Evolutionary conservation across 331 rosid genomes (phyloP).

Genomic region (Quercus phellos): DNA sequence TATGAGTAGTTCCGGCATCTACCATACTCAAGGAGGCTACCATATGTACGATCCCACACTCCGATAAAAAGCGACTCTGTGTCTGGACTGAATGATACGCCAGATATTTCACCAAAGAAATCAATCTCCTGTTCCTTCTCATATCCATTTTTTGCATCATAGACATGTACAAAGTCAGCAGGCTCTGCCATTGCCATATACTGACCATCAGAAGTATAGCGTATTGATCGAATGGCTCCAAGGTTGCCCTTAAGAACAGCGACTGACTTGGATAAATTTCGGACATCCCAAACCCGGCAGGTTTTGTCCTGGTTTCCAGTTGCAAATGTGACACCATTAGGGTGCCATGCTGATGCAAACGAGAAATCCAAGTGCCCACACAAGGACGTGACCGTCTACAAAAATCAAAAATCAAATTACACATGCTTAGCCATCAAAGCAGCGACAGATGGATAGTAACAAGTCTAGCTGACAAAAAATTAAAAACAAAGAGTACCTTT

Average conservation of each 20-base stretch:
- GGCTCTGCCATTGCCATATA: conserved; percentile 93
- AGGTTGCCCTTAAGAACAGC: conserved; percentile 86
- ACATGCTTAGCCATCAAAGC: background rate
- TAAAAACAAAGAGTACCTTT: conserved; percentile 44
- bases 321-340: conserved; percentile 71
- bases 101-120: conserved; percentile 91
- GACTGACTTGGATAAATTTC: conserved; percentile 72
- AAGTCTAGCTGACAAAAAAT: background rate
- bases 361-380: conserved; percentile 83
- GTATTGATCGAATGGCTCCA: conserved; percentile 83
- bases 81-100: conserved; percentile 89
- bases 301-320: conserved; percentile 97
- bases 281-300: conserved; percentile 78
- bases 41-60: conserved; percentile 86
- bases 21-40: conserved; percentile 84
- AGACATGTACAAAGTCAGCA: conserved; percentile 88
- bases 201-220: conserved; percentile 77
- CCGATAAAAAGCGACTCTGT: conserved; percentile 82
- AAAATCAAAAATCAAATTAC: conserved; percentile 1
- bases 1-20: conserved; percentile 51
- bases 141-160: conserved; percentile 64
- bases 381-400: conserved; percentile 28
- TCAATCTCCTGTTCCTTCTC: conserved; percentile 82
- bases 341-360: conserved; percentile 91
- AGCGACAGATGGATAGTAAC: background rate